A percentile compares a stretch with the other conserved stretches of the same genome.
These are phyloP conservation scores for Microcos paniculata DNA, from an alignment of 345 rosid genomes.

Conservation along the genomic window DNA sequence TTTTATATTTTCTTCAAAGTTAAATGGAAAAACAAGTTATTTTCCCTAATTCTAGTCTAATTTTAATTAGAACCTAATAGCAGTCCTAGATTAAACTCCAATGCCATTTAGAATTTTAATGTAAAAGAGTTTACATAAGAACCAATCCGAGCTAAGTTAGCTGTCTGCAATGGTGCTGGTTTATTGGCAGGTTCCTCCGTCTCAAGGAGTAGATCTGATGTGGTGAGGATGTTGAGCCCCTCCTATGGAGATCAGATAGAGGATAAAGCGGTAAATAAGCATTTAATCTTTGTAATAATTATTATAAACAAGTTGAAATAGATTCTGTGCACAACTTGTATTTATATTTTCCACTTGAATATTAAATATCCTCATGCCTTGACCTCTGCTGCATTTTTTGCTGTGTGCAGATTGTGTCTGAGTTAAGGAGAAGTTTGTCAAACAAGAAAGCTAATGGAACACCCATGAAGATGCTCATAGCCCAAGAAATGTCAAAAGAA, in stretches of 20 bases:
- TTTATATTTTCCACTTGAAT: constrained; percentile 29
- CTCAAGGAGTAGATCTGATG: constrained; percentile 74
- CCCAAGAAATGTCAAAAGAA: constrained; percentile 84
- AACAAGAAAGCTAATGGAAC: constrained; percentile 57
- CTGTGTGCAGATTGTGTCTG: constrained; percentile 52
- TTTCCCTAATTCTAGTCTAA: too few species aligned
- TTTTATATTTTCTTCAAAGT: too few species aligned
- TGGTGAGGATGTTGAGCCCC: constrained; percentile 45
- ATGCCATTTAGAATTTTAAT: too few species aligned
- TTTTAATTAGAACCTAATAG: too few species aligned
- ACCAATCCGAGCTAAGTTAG: too few species aligned
- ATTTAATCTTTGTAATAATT: constrained; percentile 15
- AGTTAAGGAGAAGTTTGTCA: constrained; percentile 57
- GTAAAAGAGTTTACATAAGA: too few species aligned
- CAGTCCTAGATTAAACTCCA: too few species aligned
- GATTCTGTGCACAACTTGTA: constrained; percentile 26
- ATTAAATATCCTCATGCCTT: constrained; percentile 19
- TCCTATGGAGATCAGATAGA: constrained; percentile 55
- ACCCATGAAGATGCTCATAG: constrained; percentile 82
- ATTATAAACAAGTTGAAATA: constrained; percentile 13
- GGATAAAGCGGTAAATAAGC: constrained; percentile 55
- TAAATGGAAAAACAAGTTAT: too few species aligned
- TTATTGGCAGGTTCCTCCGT: constrained; percentile 48
- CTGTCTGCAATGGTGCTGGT: constrained; percentile 6
- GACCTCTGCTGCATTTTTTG: constrained; percentile 15